Conservation (phyloP, 139 green algal species). For the Picochlorum sp. region DNA sequence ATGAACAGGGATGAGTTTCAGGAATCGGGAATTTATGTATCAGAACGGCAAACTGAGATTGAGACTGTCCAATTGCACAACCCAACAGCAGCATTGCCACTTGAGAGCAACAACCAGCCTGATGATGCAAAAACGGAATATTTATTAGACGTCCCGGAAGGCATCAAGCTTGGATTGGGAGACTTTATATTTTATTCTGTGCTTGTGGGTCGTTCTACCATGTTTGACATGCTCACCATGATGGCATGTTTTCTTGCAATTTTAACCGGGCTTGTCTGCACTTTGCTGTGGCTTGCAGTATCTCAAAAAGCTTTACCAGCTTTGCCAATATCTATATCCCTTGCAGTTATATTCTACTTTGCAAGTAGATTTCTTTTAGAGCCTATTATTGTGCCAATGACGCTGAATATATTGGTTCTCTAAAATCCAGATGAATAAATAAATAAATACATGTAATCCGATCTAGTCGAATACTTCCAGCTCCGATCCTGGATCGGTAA, state of each 20-base stretch:
- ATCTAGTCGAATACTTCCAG: not conserved
- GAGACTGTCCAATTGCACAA: too few relatives aligned
- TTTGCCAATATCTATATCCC: conserved; percentile 86
- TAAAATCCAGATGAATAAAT: conserved; percentile 3
- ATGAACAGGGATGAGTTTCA: too few relatives aligned
- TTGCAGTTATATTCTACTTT: conserved; percentile 88
- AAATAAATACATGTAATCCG: not conserved
- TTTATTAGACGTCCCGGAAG: conserved; percentile 34
- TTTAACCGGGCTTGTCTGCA: conserved; percentile 68
- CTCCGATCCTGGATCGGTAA: not conserved
- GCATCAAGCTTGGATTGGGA: conserved; percentile 84
- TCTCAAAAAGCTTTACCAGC: conserved; percentile 76
- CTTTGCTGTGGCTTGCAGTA: conserved; percentile 76
- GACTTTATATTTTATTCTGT: conserved; percentile 95
- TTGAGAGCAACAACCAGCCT: not conserved
- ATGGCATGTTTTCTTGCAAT: conserved; percentile 61
- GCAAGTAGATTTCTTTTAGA: conserved; percentile 14
- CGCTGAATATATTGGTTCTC: conserved; percentile 3
- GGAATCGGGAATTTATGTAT: too few relatives aligned
- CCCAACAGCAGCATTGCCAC: not conserved
- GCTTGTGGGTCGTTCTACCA: conserved; percentile 83
- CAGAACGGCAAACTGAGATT: too few relatives aligned
- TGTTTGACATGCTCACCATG: conserved; percentile 92
- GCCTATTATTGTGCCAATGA: conserved; percentile 3
- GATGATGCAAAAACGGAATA: conserved; percentile 2